These are phyloP conservation scores for Penstemon davidsonii DNA, from an alignment of 257 asterid genomes.

Conservation along the genomic window DNA sequence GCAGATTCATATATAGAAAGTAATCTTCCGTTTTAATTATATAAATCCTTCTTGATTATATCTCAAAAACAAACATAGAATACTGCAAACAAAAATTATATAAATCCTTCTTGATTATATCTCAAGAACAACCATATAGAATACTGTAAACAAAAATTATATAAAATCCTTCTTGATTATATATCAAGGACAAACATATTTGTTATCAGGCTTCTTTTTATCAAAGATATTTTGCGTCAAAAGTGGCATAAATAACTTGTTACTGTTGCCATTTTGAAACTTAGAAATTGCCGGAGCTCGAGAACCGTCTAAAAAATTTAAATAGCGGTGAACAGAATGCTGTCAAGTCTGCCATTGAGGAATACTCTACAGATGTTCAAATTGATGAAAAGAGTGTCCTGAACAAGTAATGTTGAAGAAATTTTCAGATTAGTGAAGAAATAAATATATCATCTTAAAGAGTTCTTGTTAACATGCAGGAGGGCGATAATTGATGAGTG, in stretches of 20 bases:
- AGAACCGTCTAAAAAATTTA: slow-evolving; percentile 59
- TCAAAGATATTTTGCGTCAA: background rate
- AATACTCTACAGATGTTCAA: slow-evolving; percentile 53
- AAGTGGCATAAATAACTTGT: background rate
- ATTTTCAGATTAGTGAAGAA: background rate
- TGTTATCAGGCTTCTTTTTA: slow-evolving; percentile 1
- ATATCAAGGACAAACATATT: too few species aligned
- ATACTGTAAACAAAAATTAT: too few species aligned
- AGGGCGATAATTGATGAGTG: slow-evolving; percentile 59
- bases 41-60: too few species aligned
- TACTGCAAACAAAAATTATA: too few species aligned
- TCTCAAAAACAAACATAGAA: too few species aligned
- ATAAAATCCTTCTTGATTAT: too few species aligned
- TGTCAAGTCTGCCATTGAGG: slow-evolving; percentile 68
- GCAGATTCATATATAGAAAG: too few species aligned
- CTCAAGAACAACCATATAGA: too few species aligned
- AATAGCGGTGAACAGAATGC: slow-evolving; percentile 62
- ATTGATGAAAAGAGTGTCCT: slow-evolving; percentile 76
- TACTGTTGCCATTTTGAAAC: background rate
- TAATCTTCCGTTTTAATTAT: too few species aligned
- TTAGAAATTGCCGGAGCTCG: slow-evolving; percentile 74
- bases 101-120: too few species aligned
- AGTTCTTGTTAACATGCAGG: slow-evolving; percentile 45
- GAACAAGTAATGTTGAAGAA: slow-evolving; percentile 52
- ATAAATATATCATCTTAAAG: slow-evolving; percentile 1